Evolutionary conservation across 768 basidiomycete species (phyloP), one percentile per base, ranked within the genome.

Genomic region (Leccinum arenicola): DNA sequence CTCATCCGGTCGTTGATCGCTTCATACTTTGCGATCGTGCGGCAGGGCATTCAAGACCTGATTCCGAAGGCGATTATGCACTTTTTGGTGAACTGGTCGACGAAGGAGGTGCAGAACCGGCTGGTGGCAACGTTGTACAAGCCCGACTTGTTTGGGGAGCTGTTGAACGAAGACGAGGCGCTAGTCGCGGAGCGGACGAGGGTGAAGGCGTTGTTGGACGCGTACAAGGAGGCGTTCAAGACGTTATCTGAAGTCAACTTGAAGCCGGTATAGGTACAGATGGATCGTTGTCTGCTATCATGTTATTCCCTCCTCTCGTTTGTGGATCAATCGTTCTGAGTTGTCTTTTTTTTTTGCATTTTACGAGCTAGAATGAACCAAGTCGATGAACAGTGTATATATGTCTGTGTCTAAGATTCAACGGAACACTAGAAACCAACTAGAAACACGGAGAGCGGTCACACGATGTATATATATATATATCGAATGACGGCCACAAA

Each of bases 61-160:
- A 84, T 99, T 19, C 97, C 97, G 35, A 99, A 99, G 76, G 94
- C 95, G 21, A 89, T 97, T 77, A 98, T 98, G 96, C 96, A 98
- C 77, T 85, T 95, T 66, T 83, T 98, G 62, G 96, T 99, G 70
- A 98, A 97, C 75, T 83, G 92, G 70, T 95, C 95, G n/a, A 88
- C 93, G 49, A 91, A 98, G 71, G 91, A 94, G 17, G 93, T 99
- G 25, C 97, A 98, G 75, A 97, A 97, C 72, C 85, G 97, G 21
- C 80, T 99, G 33, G 97, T 99, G n/a, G 84, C 95, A 33, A 80
- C 89, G 49, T 74, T 99, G 64, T 99, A 99, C 80, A 97, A 94
- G 76, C 96, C 96, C 0, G 91, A 94, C 17, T 74, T 98, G 56
- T 98, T 98, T 70, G 78, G 83, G 25, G 94, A 96, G 47, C 76